These are phyloP conservation scores for Nicotiana undulata DNA, from an alignment of 257 asterid genomes.

Conservation along the genomic window DNA sequence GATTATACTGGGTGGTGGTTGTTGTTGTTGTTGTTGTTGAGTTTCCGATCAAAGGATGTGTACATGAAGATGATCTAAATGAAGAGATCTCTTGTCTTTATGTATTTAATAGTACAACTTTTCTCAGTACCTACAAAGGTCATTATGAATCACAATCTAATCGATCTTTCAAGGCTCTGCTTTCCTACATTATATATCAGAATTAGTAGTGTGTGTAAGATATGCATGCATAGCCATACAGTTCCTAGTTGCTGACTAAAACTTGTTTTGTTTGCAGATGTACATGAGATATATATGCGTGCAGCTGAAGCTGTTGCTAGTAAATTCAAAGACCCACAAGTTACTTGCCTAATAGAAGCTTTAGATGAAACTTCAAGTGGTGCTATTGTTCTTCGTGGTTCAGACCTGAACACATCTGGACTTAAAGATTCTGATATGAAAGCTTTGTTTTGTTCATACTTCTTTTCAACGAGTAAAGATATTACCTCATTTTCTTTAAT, in stretches of 20 bases:
- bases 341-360: constrained; percentile 65
- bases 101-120: neutral
- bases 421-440: constrained; percentile 34
- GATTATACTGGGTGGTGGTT: no score
- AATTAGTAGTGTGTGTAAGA: neutral
- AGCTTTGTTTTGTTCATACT: constrained; percentile 49
- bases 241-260: neutral
- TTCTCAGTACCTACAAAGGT: neutral
- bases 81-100: neutral
- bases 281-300: constrained; percentile 44
- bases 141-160: neutral
- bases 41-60: neutral
- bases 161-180: neutral
- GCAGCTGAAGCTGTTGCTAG: constrained; percentile 52
- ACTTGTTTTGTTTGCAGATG: constrained; percentile 34
- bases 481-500: constrained; percentile 35
- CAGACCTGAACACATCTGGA: constrained; percentile 43
- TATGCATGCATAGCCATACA: neutral
- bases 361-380: constrained; percentile 33
- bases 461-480: constrained; percentile 36
- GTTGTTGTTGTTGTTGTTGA: no score
- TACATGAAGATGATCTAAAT: neutral
- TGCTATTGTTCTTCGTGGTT: constrained; percentile 55
- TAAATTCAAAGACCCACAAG: constrained; percentile 67
- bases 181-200: neutral